Percentiles rank a stretch among this genome's conserved stretches.
Evolutionary conservation across 176 grass and related monocot species (phyloP).

Genomic region (Paspalum vaginatum): DNA sequence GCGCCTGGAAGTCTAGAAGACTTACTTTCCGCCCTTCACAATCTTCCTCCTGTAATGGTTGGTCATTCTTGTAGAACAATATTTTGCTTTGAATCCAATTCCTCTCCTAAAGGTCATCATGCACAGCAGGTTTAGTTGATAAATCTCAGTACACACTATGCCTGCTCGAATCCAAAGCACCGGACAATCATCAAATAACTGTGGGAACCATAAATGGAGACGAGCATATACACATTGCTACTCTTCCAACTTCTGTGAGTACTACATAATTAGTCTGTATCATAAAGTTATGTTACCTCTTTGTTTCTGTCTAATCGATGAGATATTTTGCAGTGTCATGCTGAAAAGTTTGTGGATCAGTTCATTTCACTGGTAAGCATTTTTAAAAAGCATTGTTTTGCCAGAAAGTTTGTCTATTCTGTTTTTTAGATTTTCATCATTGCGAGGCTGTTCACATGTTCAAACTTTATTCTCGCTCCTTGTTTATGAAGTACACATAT

Average conservation of each 20-base stretch:
- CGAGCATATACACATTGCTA: slow-evolving; percentile 34
- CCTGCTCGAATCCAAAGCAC: slow-evolving; percentile 42
- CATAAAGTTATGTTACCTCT: neutral
- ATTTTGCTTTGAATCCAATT: slow-evolving; percentile 19
- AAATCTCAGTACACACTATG: slow-evolving; percentile 55
- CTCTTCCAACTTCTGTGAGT: slow-evolving; percentile 55
- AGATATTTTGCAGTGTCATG: slow-evolving; percentile 53
- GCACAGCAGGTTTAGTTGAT: slow-evolving; percentile 45
- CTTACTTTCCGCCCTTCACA: slow-evolving; percentile 48
- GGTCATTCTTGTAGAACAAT: slow-evolving; percentile 1
- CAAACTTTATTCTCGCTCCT: slow-evolving; percentile 5
- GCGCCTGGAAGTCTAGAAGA: slow-evolving; percentile 24
- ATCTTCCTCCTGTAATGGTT: slow-evolving; percentile 49
- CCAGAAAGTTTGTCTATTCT: neutral
- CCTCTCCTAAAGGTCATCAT: slow-evolving; percentile 22
- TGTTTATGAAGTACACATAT: neutral
- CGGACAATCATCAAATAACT: slow-evolving; percentile 41
- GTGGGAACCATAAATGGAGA: slow-evolving; percentile 41
- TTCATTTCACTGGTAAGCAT: slow-evolving; percentile 58
- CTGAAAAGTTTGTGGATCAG: slow-evolving; percentile 59
- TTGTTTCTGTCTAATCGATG: slow-evolving; percentile 24
- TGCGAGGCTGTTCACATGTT: neutral
- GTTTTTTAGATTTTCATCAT: slow-evolving; percentile 14
- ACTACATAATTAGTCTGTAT: slow-evolving; percentile 8
- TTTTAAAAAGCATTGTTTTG: neutral